These are phyloP conservation scores for Pseudopithomyces maydicus DNA, from an alignment of 2,329 filamentous ascomycete genomes.

Conservation along the genomic window DNA sequence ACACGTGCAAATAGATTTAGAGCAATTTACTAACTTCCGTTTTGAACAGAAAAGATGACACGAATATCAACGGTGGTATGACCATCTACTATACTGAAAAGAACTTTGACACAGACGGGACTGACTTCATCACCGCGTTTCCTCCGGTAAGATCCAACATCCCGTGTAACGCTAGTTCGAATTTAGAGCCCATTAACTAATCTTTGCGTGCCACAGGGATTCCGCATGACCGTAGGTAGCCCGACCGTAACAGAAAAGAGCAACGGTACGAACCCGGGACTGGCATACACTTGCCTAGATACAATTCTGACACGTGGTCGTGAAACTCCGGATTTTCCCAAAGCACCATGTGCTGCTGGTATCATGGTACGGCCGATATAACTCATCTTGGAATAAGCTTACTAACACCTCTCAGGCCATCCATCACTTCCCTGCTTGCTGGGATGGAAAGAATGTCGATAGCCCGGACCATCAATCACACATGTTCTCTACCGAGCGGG, in stretches of 20 bases:
- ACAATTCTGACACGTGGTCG: slow-evolving; percentile 30
- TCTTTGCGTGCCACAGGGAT: slow-evolving; percentile 20
- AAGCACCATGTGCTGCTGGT: slow-evolving; percentile 4
- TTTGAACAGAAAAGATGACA: slow-evolving; percentile 15
- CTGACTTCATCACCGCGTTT: slow-evolving; percentile 30
- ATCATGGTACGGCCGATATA: slow-evolving; percentile 6
- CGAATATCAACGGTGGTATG: slow-evolving; percentile 38
- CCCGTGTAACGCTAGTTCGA: neutral
- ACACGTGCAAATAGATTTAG: neutral
- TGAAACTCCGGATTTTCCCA: slow-evolving; percentile 13
- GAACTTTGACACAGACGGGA: slow-evolving; percentile 40
- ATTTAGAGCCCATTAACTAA: neutral
- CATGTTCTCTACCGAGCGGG: slow-evolving; percentile 19
- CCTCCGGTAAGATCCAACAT: slow-evolving; percentile 21
- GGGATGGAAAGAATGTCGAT: slow-evolving; percentile 55
- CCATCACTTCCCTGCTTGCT: slow-evolving; percentile 31
- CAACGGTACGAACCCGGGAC: slow-evolving; percentile 13
- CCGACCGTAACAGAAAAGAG: slow-evolving; percentile 31
- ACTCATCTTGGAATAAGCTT: neutral
- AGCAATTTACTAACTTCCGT: slow-evolving; percentile 5
- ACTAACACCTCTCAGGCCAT: slow-evolving; percentile 12
- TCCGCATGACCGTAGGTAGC: slow-evolving; percentile 39
- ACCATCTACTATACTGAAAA: slow-evolving; percentile 40
- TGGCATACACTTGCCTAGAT: slow-evolving; percentile 28
- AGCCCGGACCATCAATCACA: slow-evolving; percentile 60